Percentiles rank a stretch among this genome's conserved stretches.
These are phyloP conservation scores for Mycena amicta DNA, from an alignment of 768 basidiomycete genomes.

Conservation along the genomic window DNA sequence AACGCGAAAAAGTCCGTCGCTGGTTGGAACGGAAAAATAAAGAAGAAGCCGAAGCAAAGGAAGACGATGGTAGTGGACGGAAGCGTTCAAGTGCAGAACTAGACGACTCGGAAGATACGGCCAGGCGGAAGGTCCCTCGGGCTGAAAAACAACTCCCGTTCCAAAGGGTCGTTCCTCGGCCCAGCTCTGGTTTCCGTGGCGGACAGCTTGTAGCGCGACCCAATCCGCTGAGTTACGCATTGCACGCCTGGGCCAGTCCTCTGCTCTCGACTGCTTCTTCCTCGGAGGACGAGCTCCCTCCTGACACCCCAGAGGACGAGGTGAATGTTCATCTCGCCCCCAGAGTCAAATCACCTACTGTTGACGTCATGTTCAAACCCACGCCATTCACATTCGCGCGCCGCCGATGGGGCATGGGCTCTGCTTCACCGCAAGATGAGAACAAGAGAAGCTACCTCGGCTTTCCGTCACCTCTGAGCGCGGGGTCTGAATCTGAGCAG, in stretches of 20 bases:
- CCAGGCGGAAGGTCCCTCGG: slow-evolving; percentile 33
- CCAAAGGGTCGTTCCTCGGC: slow-evolving; percentile 45
- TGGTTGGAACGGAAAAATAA: slow-evolving; percentile 33
- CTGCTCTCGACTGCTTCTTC: slow-evolving; percentile 45
- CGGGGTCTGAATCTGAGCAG: neutral
- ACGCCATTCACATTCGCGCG: slow-evolving; percentile 66
- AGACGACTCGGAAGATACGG: slow-evolving; percentile 33
- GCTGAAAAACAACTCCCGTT: slow-evolving; percentile 26
- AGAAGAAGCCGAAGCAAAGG: slow-evolving; percentile 26
- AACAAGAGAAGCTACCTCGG: too few species aligned
- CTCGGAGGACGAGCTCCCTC: slow-evolving; percentile 51
- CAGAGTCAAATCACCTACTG: slow-evolving; percentile 50
- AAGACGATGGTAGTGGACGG: slow-evolving; percentile 24
- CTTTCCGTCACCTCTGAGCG: neutral
- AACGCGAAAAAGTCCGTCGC: slow-evolving; percentile 43
- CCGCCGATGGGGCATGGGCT: slow-evolving; percentile 68
- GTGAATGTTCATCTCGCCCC: slow-evolving; percentile 54
- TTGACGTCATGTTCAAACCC: slow-evolving; percentile 53
- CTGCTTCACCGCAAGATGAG: slow-evolving; percentile 39
- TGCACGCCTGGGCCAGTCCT: slow-evolving; percentile 56
- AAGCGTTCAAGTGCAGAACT: slow-evolving; percentile 37
- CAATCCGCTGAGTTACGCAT: slow-evolving; percentile 62
- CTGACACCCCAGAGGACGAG: slow-evolving; percentile 62
- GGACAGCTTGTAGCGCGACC: slow-evolving; percentile 57
- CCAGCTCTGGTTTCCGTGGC: slow-evolving; percentile 43